These are phyloP conservation scores for Marvania coccoides DNA, from an alignment of 139 green algal species.

Conservation along the genomic window DNA sequence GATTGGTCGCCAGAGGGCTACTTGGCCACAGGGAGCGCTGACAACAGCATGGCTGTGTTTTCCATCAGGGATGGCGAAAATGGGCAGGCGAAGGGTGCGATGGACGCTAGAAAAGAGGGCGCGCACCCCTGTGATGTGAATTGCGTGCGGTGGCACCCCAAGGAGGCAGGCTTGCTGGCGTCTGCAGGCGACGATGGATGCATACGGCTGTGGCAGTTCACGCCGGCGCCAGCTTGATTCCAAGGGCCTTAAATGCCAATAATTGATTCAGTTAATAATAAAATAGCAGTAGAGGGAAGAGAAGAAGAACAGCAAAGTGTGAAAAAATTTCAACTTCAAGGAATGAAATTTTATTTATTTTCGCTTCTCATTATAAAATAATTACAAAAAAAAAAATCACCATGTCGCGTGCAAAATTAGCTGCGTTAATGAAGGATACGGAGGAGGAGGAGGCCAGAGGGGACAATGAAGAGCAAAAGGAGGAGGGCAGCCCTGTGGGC, in stretches of 20 bases:
- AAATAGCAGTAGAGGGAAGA: neutral
- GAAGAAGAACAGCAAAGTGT: no score
- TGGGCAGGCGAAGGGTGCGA: neutral
- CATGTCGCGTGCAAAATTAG: neutral
- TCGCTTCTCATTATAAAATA: neutral
- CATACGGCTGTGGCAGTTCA: slow-evolving; percentile 56
- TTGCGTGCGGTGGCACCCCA: slow-evolving; percentile 73
- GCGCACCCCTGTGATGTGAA: slow-evolving; percentile 73
- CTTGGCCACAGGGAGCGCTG: slow-evolving; percentile 61
- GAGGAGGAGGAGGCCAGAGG: neutral
- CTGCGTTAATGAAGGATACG: neutral
- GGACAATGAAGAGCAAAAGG: neutral
- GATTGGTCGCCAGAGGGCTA: slow-evolving; percentile 55
- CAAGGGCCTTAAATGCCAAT: neutral
- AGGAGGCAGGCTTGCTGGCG: slow-evolving; percentile 44
- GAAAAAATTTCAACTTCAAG: neutral
- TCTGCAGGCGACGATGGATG: slow-evolving; percentile 62
- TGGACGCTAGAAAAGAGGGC: slow-evolving; percentile 16
- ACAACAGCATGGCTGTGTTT: slow-evolving; percentile 67
- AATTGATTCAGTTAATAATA: neutral
- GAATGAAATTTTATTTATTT: neutral
- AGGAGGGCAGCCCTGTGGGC: neutral
- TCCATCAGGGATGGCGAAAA: neutral
- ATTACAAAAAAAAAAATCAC: neutral
- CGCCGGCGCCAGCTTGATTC: neutral